Evolutionary conservation across 306 rosid species (phyloP).

Genomic region (Pueraria montana): DNA sequence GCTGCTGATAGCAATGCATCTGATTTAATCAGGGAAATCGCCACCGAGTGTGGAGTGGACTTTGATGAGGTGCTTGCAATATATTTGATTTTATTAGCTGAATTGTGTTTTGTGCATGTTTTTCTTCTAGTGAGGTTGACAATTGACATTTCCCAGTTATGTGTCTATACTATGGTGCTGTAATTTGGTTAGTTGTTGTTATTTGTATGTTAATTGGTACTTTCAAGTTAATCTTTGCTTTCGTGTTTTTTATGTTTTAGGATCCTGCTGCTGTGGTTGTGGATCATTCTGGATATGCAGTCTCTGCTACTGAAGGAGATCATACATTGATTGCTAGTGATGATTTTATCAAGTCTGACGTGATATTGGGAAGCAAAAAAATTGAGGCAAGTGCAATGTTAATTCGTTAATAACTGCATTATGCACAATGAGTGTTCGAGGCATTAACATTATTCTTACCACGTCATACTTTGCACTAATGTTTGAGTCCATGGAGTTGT

Average conservation of each 20-base stretch:
- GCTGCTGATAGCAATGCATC: constrained; percentile 84
- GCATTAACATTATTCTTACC: not conserved
- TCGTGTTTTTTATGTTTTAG: constrained; percentile 46
- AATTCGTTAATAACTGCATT: constrained; percentile 29
- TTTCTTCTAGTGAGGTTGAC: not conserved
- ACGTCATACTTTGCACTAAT: not conserved
- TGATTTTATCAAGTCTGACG: constrained; percentile 76
- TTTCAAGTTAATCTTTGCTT: not conserved
- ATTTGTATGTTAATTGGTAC: constrained; percentile 33
- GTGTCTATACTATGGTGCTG: constrained; percentile 11
- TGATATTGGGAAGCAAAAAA: constrained; percentile 79
- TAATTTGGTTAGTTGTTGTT: constrained; percentile 13
- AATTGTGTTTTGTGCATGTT: constrained; percentile 11
- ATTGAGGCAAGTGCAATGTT: constrained; percentile 74
- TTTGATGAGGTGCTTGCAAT: constrained; percentile 84
- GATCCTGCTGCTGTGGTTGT: constrained; percentile 79
- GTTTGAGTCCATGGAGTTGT: constrained; percentile 17
- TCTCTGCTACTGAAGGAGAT: constrained; percentile 83
- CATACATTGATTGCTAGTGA: constrained; percentile 93
- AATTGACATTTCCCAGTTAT: constrained; percentile 6
- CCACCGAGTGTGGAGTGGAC: constrained; percentile 92
- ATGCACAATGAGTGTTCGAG: not conserved
- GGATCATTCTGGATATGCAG: constrained; percentile 89
- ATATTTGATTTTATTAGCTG: constrained; percentile 10
- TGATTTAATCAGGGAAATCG: constrained; percentile 85